These are phyloP conservation scores for Tuber brumale DNA, from an alignment of 495 filamentous ascomycete genomes.

Conservation along the genomic window DNA sequence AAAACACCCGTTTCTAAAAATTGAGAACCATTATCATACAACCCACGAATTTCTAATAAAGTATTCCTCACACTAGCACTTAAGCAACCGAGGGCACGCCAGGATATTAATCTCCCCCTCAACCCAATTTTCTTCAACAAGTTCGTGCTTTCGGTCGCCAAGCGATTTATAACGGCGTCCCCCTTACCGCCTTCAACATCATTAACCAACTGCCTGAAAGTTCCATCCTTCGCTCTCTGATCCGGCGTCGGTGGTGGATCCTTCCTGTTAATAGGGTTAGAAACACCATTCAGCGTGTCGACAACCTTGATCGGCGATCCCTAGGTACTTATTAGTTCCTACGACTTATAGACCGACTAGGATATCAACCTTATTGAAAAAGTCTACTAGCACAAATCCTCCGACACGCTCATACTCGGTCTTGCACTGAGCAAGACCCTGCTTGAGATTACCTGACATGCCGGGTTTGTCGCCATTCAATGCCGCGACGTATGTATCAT, in stretches of 20 bases:
- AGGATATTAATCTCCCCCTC: not conserved
- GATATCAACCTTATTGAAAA: slow-evolving; percentile 51
- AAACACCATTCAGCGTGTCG: slow-evolving; percentile 47
- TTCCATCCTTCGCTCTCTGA: not conserved
- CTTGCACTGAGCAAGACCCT: slow-evolving; percentile 52
- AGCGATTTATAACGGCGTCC: not conserved
- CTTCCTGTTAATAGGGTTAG: not conserved
- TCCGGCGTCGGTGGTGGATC: not conserved
- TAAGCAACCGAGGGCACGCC: not conserved
- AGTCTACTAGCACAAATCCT: slow-evolving; percentile 61
- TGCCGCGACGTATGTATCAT: slow-evolving; percentile 48
- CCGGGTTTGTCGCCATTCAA: slow-evolving; percentile 53
- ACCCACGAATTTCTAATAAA: not conserved
- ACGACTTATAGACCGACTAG: not conserved
- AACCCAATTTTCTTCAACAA: not conserved
- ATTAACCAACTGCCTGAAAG: not conserved
- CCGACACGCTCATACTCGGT: slow-evolving; percentile 52
- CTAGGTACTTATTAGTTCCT: not conserved
- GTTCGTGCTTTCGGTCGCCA: not conserved
- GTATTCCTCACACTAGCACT: not conserved
- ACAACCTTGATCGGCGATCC: slow-evolving; percentile 48
- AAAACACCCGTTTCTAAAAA: too few species aligned
- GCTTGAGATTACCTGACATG: slow-evolving; percentile 53
- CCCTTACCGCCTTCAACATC: not conserved
- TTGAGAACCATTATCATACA: not conserved